Conservation (phyloP, 31 red algal species). For the Endocladia muricata region DNA sequence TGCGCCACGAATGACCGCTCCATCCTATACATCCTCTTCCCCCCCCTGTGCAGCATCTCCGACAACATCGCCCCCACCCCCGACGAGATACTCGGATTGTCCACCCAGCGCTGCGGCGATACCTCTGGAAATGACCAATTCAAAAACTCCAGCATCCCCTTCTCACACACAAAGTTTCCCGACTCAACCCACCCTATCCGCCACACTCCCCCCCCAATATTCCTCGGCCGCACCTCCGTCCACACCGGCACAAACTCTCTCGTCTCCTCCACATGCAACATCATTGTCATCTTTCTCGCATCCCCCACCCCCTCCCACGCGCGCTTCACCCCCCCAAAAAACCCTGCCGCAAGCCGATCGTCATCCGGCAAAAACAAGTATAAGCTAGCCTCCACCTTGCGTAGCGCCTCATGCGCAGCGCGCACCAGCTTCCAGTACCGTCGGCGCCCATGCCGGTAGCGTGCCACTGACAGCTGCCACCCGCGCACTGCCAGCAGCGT, state of each 20-base stretch:
- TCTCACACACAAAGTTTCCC: constrained; percentile 74
- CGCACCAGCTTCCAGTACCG: constrained; percentile 77
- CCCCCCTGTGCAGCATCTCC: constrained; percentile 28
- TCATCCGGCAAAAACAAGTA: constrained; percentile 92
- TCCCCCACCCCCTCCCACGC: constrained; percentile 57
- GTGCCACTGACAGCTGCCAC: constrained; percentile 67
- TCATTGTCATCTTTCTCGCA: constrained; percentile 69
- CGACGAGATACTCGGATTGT: constrained; percentile 72
- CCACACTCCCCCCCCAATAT: not conserved
- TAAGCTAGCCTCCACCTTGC: constrained; percentile 17
- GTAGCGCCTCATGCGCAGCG: constrained; percentile 46
- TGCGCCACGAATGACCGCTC: constrained; percentile 72
- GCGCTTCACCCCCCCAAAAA: constrained; percentile 25
- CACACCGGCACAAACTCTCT: constrained; percentile 68
- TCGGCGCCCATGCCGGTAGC: constrained; percentile 62
- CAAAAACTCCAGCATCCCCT: constrained; percentile 53
- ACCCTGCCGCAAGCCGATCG: constrained; percentile 53
- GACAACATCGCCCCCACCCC: constrained; percentile 84
- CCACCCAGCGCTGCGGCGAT: constrained; percentile 55
- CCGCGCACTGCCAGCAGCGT: constrained; percentile 21
- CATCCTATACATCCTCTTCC: constrained; percentile 69
- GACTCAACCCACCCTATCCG: constrained; percentile 89
- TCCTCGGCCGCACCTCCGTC: constrained; percentile 55
- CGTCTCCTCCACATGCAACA: constrained; percentile 83
- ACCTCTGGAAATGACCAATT: constrained; percentile 76